These are phyloP conservation scores for Phytophthora crassamura DNA, from an alignment of 352 stramenopile species.

Conservation along the genomic window DNA sequence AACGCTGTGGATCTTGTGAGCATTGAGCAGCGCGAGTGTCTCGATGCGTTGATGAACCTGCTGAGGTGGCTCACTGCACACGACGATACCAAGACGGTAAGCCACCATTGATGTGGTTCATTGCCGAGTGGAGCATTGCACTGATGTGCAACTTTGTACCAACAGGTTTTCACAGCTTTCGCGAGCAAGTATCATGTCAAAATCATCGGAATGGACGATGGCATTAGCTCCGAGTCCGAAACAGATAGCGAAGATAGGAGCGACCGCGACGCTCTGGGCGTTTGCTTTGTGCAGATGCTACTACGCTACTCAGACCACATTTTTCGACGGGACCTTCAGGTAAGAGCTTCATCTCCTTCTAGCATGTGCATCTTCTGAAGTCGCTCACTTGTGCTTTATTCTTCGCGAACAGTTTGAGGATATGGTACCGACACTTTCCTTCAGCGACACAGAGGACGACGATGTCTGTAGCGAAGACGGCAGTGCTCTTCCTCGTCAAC, in stretches of 20 bases:
- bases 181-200: conserved; percentile 43
- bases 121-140: background rate
- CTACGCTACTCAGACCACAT: conserved; percentile 71
- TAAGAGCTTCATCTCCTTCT: conserved; percentile 21
- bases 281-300: conserved; percentile 71
- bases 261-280: conserved; percentile 35
- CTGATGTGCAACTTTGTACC: conserved; percentile 8
- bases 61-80: conserved; percentile 50
- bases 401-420: conserved; percentile 17
- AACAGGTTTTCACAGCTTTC: conserved; percentile 52
- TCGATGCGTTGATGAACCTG: conserved; percentile 69
- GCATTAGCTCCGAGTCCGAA: background rate
- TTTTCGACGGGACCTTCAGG: conserved; percentile 66
- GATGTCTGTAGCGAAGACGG: conserved; percentile 49
- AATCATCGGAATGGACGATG: conserved; percentile 48
- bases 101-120: conserved; percentile 6
- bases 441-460: conserved; percentile 71
- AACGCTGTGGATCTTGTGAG: conserved; percentile 74
- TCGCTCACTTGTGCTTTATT: background rate
- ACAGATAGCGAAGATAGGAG: background rate
- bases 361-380: background rate
- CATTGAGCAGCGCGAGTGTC: conserved; percentile 76
- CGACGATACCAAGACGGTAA: conserved; percentile 52
- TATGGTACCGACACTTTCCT: conserved; percentile 40
- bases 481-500: background rate